Evolutionary conservation across 129 eudicot genomes (phyloP).

Genomic region (Rutidosis leptorrhynchoides): DNA sequence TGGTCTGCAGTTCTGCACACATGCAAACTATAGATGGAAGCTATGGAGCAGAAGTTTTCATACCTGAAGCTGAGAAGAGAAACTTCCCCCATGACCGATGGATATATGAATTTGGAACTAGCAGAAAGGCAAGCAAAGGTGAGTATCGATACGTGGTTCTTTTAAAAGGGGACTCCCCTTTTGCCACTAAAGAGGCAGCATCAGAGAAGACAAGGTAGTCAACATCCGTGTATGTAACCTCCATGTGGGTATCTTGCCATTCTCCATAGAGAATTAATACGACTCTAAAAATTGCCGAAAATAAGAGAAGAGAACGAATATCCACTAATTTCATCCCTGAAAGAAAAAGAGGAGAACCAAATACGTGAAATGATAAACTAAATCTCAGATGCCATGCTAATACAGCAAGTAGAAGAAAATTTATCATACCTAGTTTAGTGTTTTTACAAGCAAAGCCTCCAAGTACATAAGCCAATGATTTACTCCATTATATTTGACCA

Average conservation of each 20-base stretch:
- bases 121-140: slow-evolving; percentile 85
- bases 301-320: slow-evolving; percentile 49
- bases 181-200: slow-evolving; percentile 79
- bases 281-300: slow-evolving; percentile 65
- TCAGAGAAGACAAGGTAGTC: slow-evolving; percentile 94
- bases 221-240: slow-evolving; percentile 91
- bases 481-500: too few relatives aligned
- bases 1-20: too few relatives aligned
- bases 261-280: slow-evolving; percentile 74
- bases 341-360: too few relatives aligned
- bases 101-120: slow-evolving; percentile 68
- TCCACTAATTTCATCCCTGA: slow-evolving; percentile 43
- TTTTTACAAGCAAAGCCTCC: too few relatives aligned
- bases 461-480: too few relatives aligned
- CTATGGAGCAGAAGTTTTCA: too few relatives aligned
- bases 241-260: slow-evolving; percentile 98
- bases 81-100: slow-evolving; percentile 91
- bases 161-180: slow-evolving; percentile 84
- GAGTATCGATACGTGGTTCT: slow-evolving; percentile 93
- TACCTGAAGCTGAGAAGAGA: slow-evolving; percentile 81
- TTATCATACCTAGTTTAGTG: too few relatives aligned
- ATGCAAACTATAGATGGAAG: too few relatives aligned
- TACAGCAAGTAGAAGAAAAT: too few relatives aligned
- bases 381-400: too few relatives aligned
- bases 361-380: too few relatives aligned